Evolutionary conservation across 1,284 basidiomycete species (phyloP), one percentile per base, ranked within the genome.

Genomic region (Cutaneotrichosporon cutaneum): DNA sequence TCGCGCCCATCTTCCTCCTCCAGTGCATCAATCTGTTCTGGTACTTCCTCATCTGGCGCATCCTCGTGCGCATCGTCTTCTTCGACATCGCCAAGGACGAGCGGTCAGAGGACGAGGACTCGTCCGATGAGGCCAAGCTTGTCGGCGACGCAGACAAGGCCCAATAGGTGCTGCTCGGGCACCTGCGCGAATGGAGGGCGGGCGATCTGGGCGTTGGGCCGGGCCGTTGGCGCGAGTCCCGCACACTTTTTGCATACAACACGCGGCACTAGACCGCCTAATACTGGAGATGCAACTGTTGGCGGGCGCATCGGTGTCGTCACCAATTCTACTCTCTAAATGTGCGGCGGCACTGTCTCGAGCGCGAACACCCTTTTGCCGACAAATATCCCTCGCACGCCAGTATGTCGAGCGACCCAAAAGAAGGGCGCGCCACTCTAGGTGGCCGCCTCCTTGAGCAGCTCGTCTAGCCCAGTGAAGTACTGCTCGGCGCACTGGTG

Each of bases 11-110:
- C 61, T 70, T 87, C 13, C 78, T 90, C 0, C 82, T 97, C 14
- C 92, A 93, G 76, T 71, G 86, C 63, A 83, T 97, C 71, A 95
- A 96, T 75, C 68, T 94, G 22, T 95, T 95, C 82, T 95, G 92
- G 92, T 94, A 91, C 76, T 86, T 83, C 77, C 82, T 92, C 51
- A 92, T 94, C 72, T 80, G 85, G 76, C 86, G 90, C 58, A 88
- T 95, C 62, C 73, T 83, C 16, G 72, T 77, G 56, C 80, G 77
- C n/a, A 74, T 79, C 9, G 55, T 80, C 26, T 73, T 79, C 59
- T 61, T 54, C 32, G 68, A 71, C 18, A 62, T 68, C 11, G 61
- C 77, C 33, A 76, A 74, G 55, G 82, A 83, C 64, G 82, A 82
- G 54, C 71, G 82, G 30, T 82, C 81, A 0, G 82, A 83, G 54